Base-by-base conservation (phyloP, 352 stramenopile genomes). In the Phytophthora palmivora region DNA sequence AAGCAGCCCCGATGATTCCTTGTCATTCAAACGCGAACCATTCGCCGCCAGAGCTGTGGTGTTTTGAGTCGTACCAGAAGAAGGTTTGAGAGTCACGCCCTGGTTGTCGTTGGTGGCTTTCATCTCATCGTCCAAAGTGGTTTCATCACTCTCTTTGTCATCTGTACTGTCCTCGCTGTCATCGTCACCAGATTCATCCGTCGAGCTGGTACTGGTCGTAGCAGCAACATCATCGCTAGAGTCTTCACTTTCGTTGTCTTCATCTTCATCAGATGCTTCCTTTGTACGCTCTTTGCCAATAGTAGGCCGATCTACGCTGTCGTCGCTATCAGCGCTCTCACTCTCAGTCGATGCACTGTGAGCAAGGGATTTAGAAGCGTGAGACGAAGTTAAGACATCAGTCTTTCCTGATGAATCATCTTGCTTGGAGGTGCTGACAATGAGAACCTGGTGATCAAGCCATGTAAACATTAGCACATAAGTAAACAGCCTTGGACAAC, bases 1-100 rank as follows among this genome's bases (percentile, higher is more conserved):
- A 15, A 84, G 67, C 54, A 94, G 49, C 6, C 54, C 54, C 26
- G 76, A 89, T 4, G 72, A 72, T 11, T 63, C 18, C 26, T 54
- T 61, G 8, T 62, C 63, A 15, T 74, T 36, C 18, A 62, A 16
- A 5, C 36, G 57, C 37, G 64, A 70, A 18, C 70, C 61, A 44
- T 58, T 79, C 16, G 48, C 30, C 48, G 70, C 41, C 22, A 72
- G 14, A 48, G 66, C 61, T 49, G 57, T 74, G 12, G 34, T 38
- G 6, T 45, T 47, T 36, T 62, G 24, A 33, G 49, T 57, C 15
- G 7, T 47, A 9, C 15, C 36, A n/a, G 46, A 55, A 18, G 54
- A 60, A 46, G 53, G 38, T 16, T 61, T 24, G 24, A 36, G 21
- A 41, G 37, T 43, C 21, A 21, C 37, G 2, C 34, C 22, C 18